These are phyloP conservation scores for Phytophthora brassicae DNA, from an alignment of 352 stramenopile species.

Conservation along the genomic window DNA sequence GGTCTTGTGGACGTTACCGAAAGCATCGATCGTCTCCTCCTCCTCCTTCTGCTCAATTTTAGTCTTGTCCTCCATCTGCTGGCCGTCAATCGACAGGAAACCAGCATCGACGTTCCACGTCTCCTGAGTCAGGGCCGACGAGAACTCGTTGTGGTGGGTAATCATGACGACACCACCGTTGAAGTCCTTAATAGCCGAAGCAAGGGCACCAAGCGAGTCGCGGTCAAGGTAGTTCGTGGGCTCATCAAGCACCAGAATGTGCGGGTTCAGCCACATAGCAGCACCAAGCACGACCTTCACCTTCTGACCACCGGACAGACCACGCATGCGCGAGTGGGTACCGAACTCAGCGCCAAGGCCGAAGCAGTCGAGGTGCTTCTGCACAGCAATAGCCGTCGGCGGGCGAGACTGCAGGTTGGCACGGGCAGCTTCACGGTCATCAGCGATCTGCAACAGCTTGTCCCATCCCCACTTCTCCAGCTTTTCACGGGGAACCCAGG, in stretches of 20 bases:
- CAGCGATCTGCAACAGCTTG: constrained; percentile 96
- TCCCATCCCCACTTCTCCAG: constrained; percentile 98
- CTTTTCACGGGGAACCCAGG: constrained; percentile 93
- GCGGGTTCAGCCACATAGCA: constrained; percentile 96
- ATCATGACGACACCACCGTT: constrained; percentile 98
- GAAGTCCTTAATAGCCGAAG: constrained; percentile 96
- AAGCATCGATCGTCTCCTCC: constrained; percentile 78
- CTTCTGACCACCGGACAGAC: constrained; percentile 98
- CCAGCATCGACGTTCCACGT: constrained; percentile 94
- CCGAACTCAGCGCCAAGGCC: constrained; percentile 95
- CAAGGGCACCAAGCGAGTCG: constrained; percentile 96
- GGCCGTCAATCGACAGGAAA: constrained; percentile 84
- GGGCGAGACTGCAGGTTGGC: constrained; percentile 93
- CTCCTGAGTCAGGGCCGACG: constrained; percentile 92
- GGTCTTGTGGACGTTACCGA: constrained; percentile 84
- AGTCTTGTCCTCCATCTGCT: constrained; percentile 84
- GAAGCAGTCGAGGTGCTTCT: constrained; percentile 98
- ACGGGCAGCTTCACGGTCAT: constrained; percentile 93
- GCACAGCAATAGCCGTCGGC: constrained; percentile 94
- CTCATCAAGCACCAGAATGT: constrained; percentile 95
- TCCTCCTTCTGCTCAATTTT: constrained; percentile 92
- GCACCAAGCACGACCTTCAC: constrained; percentile 98
- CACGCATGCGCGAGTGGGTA: constrained; percentile 98
- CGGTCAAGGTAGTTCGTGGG: constrained; percentile 97
- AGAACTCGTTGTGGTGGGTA: constrained; percentile 97